Evolutionary conservation across 2,329 filamentous ascomycete species (phyloP).

Genomic region (Cladosporium sp.): DNA sequence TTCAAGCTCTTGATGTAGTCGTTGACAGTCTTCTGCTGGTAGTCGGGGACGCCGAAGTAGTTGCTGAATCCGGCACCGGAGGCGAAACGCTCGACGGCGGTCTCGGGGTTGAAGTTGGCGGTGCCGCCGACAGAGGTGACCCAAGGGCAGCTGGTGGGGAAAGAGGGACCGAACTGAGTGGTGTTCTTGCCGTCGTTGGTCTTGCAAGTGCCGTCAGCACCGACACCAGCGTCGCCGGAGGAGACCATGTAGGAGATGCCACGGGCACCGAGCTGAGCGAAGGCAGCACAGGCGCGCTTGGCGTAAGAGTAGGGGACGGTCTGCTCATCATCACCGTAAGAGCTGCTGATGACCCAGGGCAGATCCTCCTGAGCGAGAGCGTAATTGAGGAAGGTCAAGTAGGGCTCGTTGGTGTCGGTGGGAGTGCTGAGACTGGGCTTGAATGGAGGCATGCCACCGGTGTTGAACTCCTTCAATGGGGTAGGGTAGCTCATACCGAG

Average conservation of each 20-base stretch:
- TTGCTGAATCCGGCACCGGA: slow-evolving; percentile 46
- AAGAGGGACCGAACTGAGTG: slow-evolving; percentile 40
- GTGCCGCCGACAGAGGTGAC: slow-evolving; percentile 48
- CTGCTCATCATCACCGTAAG: slow-evolving; percentile 65
- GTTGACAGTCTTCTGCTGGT: slow-evolving; percentile 40
- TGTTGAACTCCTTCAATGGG: slow-evolving; percentile 56
- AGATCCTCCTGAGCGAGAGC: slow-evolving; percentile 52
- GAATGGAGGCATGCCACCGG: slow-evolving; percentile 54
- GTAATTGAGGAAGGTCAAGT: slow-evolving; percentile 59
- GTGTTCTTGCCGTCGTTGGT: slow-evolving; percentile 44
- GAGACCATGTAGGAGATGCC: slow-evolving; percentile 63
- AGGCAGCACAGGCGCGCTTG: slow-evolving; percentile 57
- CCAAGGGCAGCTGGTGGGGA: slow-evolving; percentile 46
- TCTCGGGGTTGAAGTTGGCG: slow-evolving; percentile 39
- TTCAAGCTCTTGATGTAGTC: slow-evolving; percentile 41
- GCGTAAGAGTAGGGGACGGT: slow-evolving; percentile 59
- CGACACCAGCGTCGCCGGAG: slow-evolving; percentile 59
- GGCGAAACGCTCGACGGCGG: slow-evolving; percentile 46
- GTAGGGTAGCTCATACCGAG: slow-evolving; percentile 52
- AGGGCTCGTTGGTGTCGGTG: slow-evolving; percentile 62
- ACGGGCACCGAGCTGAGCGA: slow-evolving; percentile 61
- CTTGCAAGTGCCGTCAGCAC: slow-evolving; percentile 41
- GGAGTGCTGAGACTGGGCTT: slow-evolving; percentile 45
- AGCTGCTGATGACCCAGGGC: slow-evolving; percentile 60
- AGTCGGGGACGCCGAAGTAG: slow-evolving; percentile 41